Conservation (phyloP, 768 basidiomycete species). For the Phylloporus sp. region DNA sequence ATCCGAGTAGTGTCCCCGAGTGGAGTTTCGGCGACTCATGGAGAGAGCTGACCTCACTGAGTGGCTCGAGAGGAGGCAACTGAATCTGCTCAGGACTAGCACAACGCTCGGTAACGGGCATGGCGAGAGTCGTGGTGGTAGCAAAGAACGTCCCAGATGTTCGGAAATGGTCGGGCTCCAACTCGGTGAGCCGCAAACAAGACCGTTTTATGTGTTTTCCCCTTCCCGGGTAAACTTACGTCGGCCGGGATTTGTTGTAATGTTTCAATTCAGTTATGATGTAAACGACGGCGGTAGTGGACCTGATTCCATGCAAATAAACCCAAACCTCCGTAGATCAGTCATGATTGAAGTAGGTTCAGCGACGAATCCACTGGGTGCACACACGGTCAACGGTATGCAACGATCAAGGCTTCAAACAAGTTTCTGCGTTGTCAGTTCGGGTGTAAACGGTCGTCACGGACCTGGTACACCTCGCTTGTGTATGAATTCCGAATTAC, state of each 20-base stretch:
- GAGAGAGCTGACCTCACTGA: constrained; percentile 11
- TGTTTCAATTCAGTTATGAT: background rate
- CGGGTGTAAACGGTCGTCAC: background rate
- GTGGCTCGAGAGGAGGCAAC: constrained; percentile 22
- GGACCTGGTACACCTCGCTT: no score
- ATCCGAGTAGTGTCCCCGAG: background rate
- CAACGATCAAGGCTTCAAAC: no score
- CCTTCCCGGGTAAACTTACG: constrained; percentile 2
- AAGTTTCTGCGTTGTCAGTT: no score
- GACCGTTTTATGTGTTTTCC: background rate
- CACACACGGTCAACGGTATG: no score
- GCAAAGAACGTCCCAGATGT: background rate
- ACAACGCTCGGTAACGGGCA: constrained; percentile 10
- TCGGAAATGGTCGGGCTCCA: background rate
- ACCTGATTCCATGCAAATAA: background rate
- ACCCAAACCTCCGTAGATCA: no score
- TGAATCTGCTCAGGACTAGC: constrained; percentile 12
- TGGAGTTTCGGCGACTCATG: background rate
- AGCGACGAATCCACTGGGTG: no score
- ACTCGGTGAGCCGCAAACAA: background rate
- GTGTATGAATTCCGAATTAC: background rate
- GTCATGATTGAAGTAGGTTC: no score
- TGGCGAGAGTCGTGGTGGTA: background rate
- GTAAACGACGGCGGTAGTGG: no score
- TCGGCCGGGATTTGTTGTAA: background rate